A percentile compares a stretch with the other conserved stretches of the same genome.
Evolutionary conservation across 2,329 filamentous ascomycete species (phyloP).

Genomic region (Trichocomaceae sp.): DNA sequence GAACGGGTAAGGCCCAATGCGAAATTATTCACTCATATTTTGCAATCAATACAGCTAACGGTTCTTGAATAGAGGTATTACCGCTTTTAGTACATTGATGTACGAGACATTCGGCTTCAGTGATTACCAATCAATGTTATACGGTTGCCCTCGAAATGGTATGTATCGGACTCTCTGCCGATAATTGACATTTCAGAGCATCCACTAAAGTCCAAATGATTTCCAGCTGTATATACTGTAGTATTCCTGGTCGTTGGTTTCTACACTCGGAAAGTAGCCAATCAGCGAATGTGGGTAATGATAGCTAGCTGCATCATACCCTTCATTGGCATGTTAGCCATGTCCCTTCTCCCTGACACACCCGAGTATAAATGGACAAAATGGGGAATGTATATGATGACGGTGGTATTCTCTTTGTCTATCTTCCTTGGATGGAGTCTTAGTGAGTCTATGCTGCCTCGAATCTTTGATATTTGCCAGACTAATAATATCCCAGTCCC

Average conservation of each 20-base stretch:
- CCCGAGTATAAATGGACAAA: conserved; percentile 30
- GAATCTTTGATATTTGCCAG: background rate
- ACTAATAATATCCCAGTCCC: conserved; percentile 26
- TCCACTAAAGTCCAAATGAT: too few relatives aligned
- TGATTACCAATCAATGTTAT: conserved; percentile 28
- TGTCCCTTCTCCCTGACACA: conserved; percentile 29
- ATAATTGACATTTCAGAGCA: too few relatives aligned
- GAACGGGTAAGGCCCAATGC: background rate
- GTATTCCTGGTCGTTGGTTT: background rate
- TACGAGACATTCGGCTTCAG: conserved; percentile 20
- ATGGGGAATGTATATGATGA: conserved; percentile 32
- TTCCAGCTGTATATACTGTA: background rate
- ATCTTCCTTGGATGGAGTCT: conserved; percentile 30
- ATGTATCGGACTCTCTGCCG: too few relatives aligned
- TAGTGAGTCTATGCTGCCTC: conserved; percentile 10
- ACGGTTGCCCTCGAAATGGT: conserved; percentile 26
- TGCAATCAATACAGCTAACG: background rate
- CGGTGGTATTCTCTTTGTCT: conserved; percentile 26
- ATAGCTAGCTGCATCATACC: conserved; percentile 19
- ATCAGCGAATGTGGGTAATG: background rate
- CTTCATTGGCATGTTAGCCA: conserved; percentile 29
- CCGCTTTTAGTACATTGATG: conserved; percentile 15
- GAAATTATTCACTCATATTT: background rate
- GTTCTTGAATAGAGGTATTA: conserved; percentile 9
- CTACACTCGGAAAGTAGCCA: background rate